phyloP scores from a whole-genome alignment of 2,329 filamentous ascomycete genomes.

The Neofusicoccum parvum region DNA sequence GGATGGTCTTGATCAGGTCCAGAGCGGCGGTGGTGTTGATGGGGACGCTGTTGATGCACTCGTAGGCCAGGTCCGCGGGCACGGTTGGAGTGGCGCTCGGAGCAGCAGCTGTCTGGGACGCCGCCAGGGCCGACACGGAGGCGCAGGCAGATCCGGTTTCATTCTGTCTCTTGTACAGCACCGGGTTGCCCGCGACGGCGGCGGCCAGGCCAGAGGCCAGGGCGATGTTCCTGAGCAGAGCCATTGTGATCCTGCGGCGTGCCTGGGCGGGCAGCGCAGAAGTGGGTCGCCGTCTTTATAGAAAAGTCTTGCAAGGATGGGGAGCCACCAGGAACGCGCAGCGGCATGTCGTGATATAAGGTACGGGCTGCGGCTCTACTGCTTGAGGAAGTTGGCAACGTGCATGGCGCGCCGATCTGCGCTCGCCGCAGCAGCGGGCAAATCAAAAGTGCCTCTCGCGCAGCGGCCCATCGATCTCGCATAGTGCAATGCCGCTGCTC shows the following conservation, averaged over 20 bases:
- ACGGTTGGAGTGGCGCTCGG: constrained; percentile 33
- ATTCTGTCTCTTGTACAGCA: not conserved
- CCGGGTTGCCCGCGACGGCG: not conserved
- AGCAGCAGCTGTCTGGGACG: constrained; percentile 17
- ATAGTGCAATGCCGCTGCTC: not conserved
- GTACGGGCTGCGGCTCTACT: not conserved
- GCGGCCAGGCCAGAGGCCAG: not conserved
- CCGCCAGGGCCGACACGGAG: constrained; percentile 16
- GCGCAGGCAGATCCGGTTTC: constrained; percentile 22
- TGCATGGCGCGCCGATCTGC: not conserved
- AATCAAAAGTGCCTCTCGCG: not conserved
- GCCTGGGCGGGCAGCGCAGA: not conserved
- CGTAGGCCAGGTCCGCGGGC: constrained; percentile 47
- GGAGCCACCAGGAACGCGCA: not conserved
- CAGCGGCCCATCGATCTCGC: not conserved
- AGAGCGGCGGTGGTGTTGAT: constrained; percentile 46
- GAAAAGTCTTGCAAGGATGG: not conserved
- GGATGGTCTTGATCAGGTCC: constrained; percentile 41
- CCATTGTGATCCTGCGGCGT: not conserved
- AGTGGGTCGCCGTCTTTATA: not conserved
- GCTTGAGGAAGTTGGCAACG: constrained; percentile 9
- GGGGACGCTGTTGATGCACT: constrained; percentile 48
- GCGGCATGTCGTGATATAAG: not conserved
- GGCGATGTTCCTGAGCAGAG: constrained; percentile 9
- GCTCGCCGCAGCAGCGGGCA: not conserved